Evolutionary conservation across 2,329 filamentous ascomycete species (phyloP).

Genomic region (Thelonectria discophora): DNA sequence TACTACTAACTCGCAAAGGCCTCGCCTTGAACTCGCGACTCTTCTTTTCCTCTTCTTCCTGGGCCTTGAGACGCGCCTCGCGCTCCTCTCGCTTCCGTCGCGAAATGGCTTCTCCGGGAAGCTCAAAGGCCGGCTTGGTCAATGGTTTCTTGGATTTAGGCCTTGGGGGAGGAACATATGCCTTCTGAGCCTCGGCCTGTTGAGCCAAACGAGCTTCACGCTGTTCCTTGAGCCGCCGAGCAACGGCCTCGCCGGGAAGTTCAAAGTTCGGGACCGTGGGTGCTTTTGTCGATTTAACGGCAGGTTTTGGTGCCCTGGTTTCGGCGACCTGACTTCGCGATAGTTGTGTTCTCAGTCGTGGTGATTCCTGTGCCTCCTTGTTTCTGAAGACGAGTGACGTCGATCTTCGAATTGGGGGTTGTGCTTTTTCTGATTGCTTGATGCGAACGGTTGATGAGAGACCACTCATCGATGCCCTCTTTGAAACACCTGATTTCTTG

Average conservation of each 20-base stretch:
- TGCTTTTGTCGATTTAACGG: slow-evolving; percentile 62
- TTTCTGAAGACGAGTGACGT: slow-evolving; percentile 51
- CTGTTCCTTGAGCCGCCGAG: slow-evolving; percentile 65
- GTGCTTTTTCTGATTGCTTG: slow-evolving; percentile 50
- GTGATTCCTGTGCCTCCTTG: slow-evolving; percentile 30
- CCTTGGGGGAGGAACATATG: slow-evolving; percentile 52
- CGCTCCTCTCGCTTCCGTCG: slow-evolving; percentile 64
- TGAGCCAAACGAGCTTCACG: slow-evolving; percentile 62
- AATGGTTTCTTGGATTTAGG: slow-evolving; percentile 61
- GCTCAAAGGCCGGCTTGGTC: slow-evolving; percentile 66
- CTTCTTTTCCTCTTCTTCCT: slow-evolving; percentile 68
- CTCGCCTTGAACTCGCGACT: slow-evolving; percentile 71
- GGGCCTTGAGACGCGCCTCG: slow-evolving; percentile 62
- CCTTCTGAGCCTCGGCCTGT: slow-evolving; percentile 47
- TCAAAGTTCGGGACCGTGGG: slow-evolving; percentile 67
- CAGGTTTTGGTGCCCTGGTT: slow-evolving; percentile 50
- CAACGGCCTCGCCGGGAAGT: slow-evolving; percentile 69
- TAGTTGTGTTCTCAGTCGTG: slow-evolving; percentile 26
- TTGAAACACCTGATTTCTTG: slow-evolving; percentile 28
- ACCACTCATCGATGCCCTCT: slow-evolving; percentile 44
- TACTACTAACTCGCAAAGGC: slow-evolving; percentile 59
- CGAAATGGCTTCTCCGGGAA: slow-evolving; percentile 70
- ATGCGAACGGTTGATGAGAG: slow-evolving; percentile 53
- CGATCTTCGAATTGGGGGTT: slow-evolving; percentile 53
- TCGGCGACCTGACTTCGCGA: slow-evolving; percentile 33